Evolutionary conservation across 192 early-diverging fungal genomes (phyloP), one percentile per base, ranked within the genome.

Genomic region (Coemansia umbellata): DNA sequence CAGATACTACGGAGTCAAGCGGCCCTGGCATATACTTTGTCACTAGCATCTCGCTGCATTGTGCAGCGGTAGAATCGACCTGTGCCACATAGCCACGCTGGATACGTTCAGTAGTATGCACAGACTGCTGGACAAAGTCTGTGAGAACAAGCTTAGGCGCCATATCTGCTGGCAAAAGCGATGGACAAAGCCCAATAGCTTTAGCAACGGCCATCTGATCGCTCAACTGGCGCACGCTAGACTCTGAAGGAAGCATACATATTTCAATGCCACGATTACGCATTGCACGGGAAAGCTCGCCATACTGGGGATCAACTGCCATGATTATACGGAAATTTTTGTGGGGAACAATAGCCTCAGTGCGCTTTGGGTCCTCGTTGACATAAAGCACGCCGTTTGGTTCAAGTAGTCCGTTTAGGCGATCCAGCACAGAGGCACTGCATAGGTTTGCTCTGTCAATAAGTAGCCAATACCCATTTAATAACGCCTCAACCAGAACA

Each of bases 241-340:
- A 10, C 26, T 35, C 47, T 10, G 54, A 15, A 8, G 74, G 68
- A 32, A 77, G 18, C 22, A 77, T 26, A 59, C 74, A 77, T 28
- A 99, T 83, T 71, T 99, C 96, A n/a, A 97, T 85, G 41, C 93
- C 92, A 50, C 96, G 88, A 63, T 99, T 99, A 41, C 96, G 74
- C 96, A 99, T 99, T 3, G 96, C 94, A 8, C 95, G 81, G 8
- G 92, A 94, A 23, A 99, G 77, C 71, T 99, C 94, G 28, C 96
- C 96, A 57, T 88, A 81, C 35, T 81, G 78, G 11, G 95, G 93
- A 64, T 99, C 91, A 27, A 95, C 85, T 0, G 92, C 90, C 91
- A 99, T 91, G 61, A 99, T 91, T 43, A 99, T 87, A 23, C 96
- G 80, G 78, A 99, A 99, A 55, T 91, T 85, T 15, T 80, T 80